Conservation (phyloP, 2,329 filamentous ascomycete species). For the Capronia americana region DNA sequence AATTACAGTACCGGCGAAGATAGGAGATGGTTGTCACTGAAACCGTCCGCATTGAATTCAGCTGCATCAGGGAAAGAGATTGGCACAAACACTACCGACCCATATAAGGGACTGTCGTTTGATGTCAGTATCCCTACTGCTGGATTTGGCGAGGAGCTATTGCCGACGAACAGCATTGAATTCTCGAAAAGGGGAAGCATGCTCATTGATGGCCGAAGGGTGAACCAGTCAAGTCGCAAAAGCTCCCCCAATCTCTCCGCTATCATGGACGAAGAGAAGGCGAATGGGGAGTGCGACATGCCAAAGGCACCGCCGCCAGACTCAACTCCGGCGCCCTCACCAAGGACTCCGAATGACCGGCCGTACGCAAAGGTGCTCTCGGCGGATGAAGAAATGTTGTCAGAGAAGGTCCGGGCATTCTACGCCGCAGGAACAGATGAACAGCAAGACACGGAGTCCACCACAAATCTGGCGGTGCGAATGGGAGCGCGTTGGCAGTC, state of each 20-base stretch:
- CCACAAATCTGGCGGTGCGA: constrained; percentile 46
- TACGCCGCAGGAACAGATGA: constrained; percentile 67
- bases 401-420: constrained; percentile 68
- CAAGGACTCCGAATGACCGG: constrained; percentile 48
- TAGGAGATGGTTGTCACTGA: constrained; percentile 32
- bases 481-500: constrained; percentile 52
- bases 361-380: constrained; percentile 61
- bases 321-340: constrained; percentile 30
- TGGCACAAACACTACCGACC: constrained; percentile 15
- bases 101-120: constrained; percentile 54
- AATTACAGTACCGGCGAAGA: constrained; percentile 15
- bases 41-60: constrained; percentile 17
- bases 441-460: constrained; percentile 52
- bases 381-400: constrained; percentile 68
- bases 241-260: constrained; percentile 29
- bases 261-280: constrained; percentile 35
- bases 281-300: constrained; percentile 32
- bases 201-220: constrained; percentile 61
- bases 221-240: constrained; percentile 43
- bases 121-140: constrained; percentile 57
- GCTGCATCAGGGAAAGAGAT: constrained; percentile 24
- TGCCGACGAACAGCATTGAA: constrained; percentile 59
- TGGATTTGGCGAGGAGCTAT: constrained; percentile 56
- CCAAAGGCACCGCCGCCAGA: constrained; percentile 25
- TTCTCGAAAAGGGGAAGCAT: constrained; percentile 68